Evolutionary conservation across 208 protist genomes (phyloP), one percentile per base, ranked within the genome.

Genomic region (Porcisia deanei): DNA sequence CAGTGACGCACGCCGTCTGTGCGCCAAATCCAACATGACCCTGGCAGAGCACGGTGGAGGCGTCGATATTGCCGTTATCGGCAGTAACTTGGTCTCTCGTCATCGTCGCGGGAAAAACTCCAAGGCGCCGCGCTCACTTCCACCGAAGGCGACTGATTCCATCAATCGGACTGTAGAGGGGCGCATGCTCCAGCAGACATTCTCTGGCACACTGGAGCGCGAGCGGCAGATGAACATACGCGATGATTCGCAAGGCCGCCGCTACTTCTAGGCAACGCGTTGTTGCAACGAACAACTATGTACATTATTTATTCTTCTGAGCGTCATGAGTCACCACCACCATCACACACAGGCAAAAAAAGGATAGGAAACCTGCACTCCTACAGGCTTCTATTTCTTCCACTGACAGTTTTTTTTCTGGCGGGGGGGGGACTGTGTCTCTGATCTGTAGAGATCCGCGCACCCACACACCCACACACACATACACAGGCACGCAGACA

Each of bases 11-110:
- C 78, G 94, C 18, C 72, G 91, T 0, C 37, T 85, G 53, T 97
- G 88, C 65, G 89, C 94, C 68, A 98, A 97, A 71, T 95, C 94
- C 8, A 91, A 83, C 82, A 94, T 98, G 91, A 97, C 94, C 7
- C 84, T 96, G 22, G 91, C 95, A 14, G 82, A 88, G 52, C 93
- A 97, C 74, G 93, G 93, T 52, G 86, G 96, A 49, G 95, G 91
- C 63, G 78, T 93, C 3, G 90, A 93, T 58, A 60, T 91, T 10
- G 58, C 79, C 1, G 75, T 92, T 2, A 80, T 75, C 30, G 80
- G 68, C 45, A 75, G 84, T 45, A 88, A 87, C 55, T 73, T 94
- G 9, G 53, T 68, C 25, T 76, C 87, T 14, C 87, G 85, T 4
- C 81, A 75, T 25, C 71, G 88, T n/a, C 60, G 73, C 0, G 93